These are phyloP conservation scores for Phytophthora hibernalis DNA, from an alignment of 352 stramenopile species.

Conservation along the genomic window DNA sequence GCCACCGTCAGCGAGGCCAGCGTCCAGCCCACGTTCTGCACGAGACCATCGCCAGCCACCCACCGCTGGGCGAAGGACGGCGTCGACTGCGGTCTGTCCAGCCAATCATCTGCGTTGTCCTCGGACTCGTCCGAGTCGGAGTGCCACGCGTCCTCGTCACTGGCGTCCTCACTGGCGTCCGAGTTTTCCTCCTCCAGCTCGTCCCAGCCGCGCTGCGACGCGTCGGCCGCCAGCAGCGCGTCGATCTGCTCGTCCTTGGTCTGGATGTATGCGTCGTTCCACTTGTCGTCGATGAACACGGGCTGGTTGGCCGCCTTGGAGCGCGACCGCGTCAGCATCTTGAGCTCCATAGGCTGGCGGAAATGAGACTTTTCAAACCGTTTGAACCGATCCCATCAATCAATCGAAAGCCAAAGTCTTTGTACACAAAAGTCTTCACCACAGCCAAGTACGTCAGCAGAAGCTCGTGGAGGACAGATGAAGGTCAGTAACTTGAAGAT, in stretches of 20 bases:
- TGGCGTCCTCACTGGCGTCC: conserved; percentile 27
- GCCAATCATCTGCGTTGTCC: conserved; percentile 32
- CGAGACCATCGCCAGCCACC: conserved; percentile 38
- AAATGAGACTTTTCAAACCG: conserved; percentile 7
- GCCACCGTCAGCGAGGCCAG: conserved; percentile 42
- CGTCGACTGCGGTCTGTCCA: conserved; percentile 1
- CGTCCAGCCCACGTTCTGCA: conserved; percentile 73
- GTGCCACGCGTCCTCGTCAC: conserved; percentile 44
- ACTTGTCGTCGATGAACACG: conserved; percentile 85
- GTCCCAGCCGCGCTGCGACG: conserved; percentile 59
- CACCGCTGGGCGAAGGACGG: conserved; percentile 35
- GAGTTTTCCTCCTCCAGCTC: conserved; percentile 51
- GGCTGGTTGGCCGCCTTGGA: conserved; percentile 70
- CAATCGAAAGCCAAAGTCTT: neutral
- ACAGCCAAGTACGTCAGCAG: conserved; percentile 11
- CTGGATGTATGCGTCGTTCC: conserved; percentile 86
- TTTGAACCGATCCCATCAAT: conserved; percentile 14
- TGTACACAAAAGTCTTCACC: neutral
- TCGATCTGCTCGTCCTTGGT: conserved; percentile 88
- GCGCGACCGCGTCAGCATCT: conserved; percentile 79
- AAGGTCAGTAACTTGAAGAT: too few species aligned
- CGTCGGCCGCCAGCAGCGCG: conserved; percentile 59
- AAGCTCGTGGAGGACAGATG: too few species aligned
- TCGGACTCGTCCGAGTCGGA: conserved; percentile 47
- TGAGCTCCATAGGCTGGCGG: neutral